These are phyloP conservation scores for Aspergillus chevalieri DNA, from an alignment of 2,329 filamentous ascomycete species.

Conservation along the genomic window DNA sequence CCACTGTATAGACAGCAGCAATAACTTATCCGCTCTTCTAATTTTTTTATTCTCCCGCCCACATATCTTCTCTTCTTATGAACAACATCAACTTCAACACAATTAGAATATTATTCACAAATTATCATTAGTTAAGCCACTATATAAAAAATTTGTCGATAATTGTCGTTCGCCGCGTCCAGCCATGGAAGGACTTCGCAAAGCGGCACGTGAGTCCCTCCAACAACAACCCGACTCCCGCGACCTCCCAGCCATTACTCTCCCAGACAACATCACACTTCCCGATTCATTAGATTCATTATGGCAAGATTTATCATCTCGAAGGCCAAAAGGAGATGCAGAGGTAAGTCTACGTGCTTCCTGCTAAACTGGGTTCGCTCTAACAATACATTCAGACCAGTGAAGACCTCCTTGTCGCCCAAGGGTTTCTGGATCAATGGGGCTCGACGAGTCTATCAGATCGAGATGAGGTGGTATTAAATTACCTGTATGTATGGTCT, in stretches of 20 bases:
- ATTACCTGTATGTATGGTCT: slow-evolving; percentile 29
- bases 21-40: neutral
- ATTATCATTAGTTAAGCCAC: too few relatives aligned
- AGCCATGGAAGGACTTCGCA: slow-evolving; percentile 25
- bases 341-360: slow-evolving; percentile 14
- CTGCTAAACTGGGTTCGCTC: neutral
- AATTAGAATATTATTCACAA: slow-evolving; percentile 1
- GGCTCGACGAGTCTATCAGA: slow-evolving; percentile 10
- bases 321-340: slow-evolving; percentile 12
- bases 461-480: slow-evolving; percentile 18
- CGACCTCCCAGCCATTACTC: slow-evolving; percentile 3
- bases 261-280: slow-evolving; percentile 4
- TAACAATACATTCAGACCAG: slow-evolving; percentile 18
- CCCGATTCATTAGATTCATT: slow-evolving; percentile 16
- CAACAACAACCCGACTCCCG: slow-evolving; percentile 8
- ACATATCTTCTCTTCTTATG: neutral
- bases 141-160: neutral
- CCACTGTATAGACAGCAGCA: neutral
- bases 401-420: slow-evolving; percentile 26
- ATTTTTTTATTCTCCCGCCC: neutral
- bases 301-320: slow-evolving; percentile 25
- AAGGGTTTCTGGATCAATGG: slow-evolving; percentile 17
- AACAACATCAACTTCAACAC: neutral
- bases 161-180: neutral
- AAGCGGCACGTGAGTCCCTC: slow-evolving; percentile 20